Percentiles rank a stretch among this genome's conserved stretches.
Evolutionary conservation across 306 rosid genomes (phyloP).

Genomic region (Vigna hirtella): DNA sequence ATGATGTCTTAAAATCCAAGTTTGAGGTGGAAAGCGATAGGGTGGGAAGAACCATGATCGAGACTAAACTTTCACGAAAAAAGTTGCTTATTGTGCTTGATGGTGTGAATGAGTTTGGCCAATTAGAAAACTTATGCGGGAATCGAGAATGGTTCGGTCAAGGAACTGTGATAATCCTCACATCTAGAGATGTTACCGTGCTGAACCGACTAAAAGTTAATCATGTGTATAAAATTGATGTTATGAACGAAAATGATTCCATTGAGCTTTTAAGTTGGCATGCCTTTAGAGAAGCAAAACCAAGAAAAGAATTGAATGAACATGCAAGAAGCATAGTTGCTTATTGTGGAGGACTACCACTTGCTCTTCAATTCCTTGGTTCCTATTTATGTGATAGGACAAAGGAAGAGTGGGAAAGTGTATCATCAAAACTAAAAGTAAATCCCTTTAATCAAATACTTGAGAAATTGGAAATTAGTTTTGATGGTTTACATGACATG

Average conservation of each 20-base stretch:
- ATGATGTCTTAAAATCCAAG: background rate
- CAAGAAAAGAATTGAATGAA: too few relatives aligned
- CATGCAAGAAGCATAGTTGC: too few relatives aligned
- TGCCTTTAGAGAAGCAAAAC: too few relatives aligned
- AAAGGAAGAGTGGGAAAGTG: background rate
- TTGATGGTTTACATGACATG: too few relatives aligned
- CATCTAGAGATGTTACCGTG: background rate
- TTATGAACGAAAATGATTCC: too few relatives aligned
- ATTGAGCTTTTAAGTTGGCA: too few relatives aligned
- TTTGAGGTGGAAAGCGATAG: background rate
- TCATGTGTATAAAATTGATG: background rate
- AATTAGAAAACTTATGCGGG: background rate
- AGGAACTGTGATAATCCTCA: constrained; percentile 1
- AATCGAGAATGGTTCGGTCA: background rate
- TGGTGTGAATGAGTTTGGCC: background rate
- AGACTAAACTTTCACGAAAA: background rate
- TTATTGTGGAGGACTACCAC: too few relatives aligned
- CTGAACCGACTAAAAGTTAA: background rate
- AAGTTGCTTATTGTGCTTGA: background rate
- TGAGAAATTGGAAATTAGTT: too few relatives aligned
- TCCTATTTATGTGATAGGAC: background rate
- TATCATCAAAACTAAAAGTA: background rate
- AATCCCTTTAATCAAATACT: background rate
- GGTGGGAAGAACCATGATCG: background rate
- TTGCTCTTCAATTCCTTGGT: too few relatives aligned